phyloP scores from a whole-genome alignment of 805 yeast genomes.

The Kodamaea nitidulidarum region DNA sequence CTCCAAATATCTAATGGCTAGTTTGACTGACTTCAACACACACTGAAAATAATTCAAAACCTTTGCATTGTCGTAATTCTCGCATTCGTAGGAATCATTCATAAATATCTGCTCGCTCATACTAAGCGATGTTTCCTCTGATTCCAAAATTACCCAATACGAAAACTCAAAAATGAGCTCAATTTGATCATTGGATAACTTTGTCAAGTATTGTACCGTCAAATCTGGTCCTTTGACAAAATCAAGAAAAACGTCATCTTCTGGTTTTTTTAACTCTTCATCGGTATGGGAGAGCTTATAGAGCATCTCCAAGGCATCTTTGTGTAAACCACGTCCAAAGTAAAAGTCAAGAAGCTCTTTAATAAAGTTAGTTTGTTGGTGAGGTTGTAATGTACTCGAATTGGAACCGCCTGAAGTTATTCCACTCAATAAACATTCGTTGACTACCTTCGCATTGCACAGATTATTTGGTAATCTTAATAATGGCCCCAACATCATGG shows the following conservation, averaged over 20 bases:
- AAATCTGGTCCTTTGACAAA: slow-evolving; percentile 37
- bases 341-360: slow-evolving; percentile 78
- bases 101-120: slow-evolving; percentile 53
- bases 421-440: slow-evolving; percentile 42
- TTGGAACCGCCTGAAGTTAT: background rate
- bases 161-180: slow-evolving; percentile 57
- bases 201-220: slow-evolving; percentile 55
- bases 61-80: slow-evolving; percentile 48
- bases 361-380: slow-evolving; percentile 38
- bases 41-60: slow-evolving; percentile 51
- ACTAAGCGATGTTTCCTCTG: slow-evolving; percentile 6
- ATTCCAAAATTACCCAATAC: slow-evolving; percentile 44
- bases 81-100: slow-evolving; percentile 59
- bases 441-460: slow-evolving; percentile 66
- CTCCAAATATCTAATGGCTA: slow-evolving; percentile 43
- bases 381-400: slow-evolving; percentile 3
- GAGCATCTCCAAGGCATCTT: slow-evolving; percentile 62
- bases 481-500: slow-evolving; percentile 76
- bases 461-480: slow-evolving; percentile 66
- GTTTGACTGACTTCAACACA: slow-evolving; percentile 17
- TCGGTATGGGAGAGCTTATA: slow-evolving; percentile 21
- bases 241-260: slow-evolving; percentile 19
- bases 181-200: slow-evolving; percentile 45
- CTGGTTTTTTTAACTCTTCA: slow-evolving; percentile 13
- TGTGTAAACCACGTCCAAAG: slow-evolving; percentile 56